phyloP scores from a whole-genome alignment of 805 yeast species.

The Metschnikowia dekortorum region DNA sequence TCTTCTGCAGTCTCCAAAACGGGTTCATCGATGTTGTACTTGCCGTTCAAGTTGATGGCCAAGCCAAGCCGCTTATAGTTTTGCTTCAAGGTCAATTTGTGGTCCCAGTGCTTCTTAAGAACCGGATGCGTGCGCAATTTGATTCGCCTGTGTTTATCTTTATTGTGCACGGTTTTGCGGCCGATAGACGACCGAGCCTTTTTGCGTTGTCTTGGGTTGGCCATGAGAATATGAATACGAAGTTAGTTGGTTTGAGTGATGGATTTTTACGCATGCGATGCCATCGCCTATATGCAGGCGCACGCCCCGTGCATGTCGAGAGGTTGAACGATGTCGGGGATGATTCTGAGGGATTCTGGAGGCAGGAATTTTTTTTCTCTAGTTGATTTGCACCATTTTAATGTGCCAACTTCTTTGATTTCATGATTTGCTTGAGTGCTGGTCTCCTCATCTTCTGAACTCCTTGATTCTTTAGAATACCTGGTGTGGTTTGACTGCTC shows the following conservation, averaged over 20 bases:
- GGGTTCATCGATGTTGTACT: conserved; percentile 76
- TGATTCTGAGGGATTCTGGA: no score
- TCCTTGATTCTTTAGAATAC: no score
- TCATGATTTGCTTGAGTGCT: no score
- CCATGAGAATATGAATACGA: conserved; percentile 35
- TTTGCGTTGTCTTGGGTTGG: conserved; percentile 81
- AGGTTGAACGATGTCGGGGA: no score
- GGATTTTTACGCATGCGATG: conserved; percentile 2
- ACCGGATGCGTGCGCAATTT: conserved; percentile 71
- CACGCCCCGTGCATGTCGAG: neutral
- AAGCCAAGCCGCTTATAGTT: conserved; percentile 84
- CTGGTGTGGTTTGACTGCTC: no score
- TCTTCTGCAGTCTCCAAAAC: conserved; percentile 38
- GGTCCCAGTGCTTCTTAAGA: conserved; percentile 89
- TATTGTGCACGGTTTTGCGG: conserved; percentile 65
- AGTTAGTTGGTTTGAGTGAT: neutral
- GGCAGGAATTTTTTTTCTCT: no score
- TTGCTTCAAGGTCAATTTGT: conserved; percentile 71
- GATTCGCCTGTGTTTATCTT: conserved; percentile 65
- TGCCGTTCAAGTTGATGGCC: conserved; percentile 45
- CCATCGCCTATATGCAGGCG: conserved; percentile 2
- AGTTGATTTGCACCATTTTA: no score
- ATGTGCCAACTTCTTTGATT: no score
- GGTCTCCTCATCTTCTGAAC: no score
- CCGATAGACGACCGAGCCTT: conserved; percentile 66